Conservation (phyloP, 2,329 filamentous ascomycete genomes). For the Cadophora sp. region DNA sequence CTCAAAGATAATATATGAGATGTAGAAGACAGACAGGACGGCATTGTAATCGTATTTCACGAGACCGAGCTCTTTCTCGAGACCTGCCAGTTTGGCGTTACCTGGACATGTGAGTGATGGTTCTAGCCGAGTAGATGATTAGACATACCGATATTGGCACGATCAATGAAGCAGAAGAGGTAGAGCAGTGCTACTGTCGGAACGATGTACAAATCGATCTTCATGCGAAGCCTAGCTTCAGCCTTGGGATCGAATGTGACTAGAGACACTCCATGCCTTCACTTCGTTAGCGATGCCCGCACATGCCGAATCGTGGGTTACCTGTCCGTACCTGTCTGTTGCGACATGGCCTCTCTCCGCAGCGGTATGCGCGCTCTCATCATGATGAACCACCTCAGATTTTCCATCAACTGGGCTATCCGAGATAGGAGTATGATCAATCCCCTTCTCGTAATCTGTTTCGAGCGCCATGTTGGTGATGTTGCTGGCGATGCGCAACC, state of each 20-base stretch:
- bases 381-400: conserved; percentile 24
- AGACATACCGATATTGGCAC: conserved; percentile 72
- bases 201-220: conserved; percentile 70
- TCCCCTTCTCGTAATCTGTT: conserved; percentile 16
- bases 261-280: conserved; percentile 54
- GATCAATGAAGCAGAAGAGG: conserved; percentile 76
- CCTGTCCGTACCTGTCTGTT: conserved; percentile 41
- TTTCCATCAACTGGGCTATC: conserved; percentile 27
- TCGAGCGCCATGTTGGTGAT: conserved; percentile 17
- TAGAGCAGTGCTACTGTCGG: conserved; percentile 72
- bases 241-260: conserved; percentile 62
- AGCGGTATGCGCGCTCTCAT: conserved; percentile 36
- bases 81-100: conserved; percentile 71
- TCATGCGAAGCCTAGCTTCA: conserved; percentile 63
- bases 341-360: conserved; percentile 40
- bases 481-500: neutral
- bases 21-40: conserved; percentile 72
- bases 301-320: conserved; percentile 16
- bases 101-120: conserved; percentile 49
- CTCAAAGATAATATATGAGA: conserved; percentile 76
- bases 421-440: conserved; percentile 13
- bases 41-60: conserved; percentile 71
- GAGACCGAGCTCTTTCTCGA: conserved; percentile 67
- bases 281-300: neutral
- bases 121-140: neutral